Evolutionary conservation across 177 flowering plant genomes (phyloP).

Genomic region (Tripterygium wilfordii): DNA sequence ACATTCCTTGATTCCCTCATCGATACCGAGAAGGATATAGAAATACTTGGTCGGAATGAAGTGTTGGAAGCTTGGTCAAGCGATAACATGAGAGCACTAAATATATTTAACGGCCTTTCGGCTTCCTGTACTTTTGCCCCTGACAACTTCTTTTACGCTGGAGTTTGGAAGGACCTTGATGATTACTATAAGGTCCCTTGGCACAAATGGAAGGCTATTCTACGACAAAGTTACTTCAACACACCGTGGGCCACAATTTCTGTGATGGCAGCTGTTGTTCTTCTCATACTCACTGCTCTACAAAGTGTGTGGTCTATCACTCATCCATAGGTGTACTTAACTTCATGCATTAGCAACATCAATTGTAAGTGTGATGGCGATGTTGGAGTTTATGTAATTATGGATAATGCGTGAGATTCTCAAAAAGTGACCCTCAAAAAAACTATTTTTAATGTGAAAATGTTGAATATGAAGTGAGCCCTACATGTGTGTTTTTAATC

Average conservation of each 20-base stretch:
- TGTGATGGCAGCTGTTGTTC: neutral
- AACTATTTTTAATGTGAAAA: too few species aligned
- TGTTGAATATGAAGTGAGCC: too few species aligned
- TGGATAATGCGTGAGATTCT: too few species aligned
- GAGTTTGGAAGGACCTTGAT: neutral
- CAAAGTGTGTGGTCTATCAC: neutral
- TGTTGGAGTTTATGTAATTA: too few species aligned
- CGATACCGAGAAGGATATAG: slow-evolving; percentile 17
- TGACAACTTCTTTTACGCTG: neutral
- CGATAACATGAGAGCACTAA: slow-evolving; percentile 5
- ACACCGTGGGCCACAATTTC: slow-evolving; percentile 1
- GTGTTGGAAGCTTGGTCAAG: slow-evolving; percentile 13
- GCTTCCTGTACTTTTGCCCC: neutral
- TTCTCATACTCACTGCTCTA: neutral
- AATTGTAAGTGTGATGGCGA: too few species aligned
- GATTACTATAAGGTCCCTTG: neutral
- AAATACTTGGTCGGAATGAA: slow-evolving; percentile 7
- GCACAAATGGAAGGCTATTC: slow-evolving; percentile 1
- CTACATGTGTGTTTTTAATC: too few species aligned
- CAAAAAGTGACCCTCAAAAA: too few species aligned
- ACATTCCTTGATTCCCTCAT: slow-evolving; percentile 18
- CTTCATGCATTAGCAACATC: too few species aligned
- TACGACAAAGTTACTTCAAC: slow-evolving; percentile 1
- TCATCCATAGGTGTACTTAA: neutral
- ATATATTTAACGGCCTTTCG: slow-evolving; percentile 2